Evolutionary conservation across 192 early-diverging fungal species (phyloP).

Genomic region (Coemansia sp.): DNA sequence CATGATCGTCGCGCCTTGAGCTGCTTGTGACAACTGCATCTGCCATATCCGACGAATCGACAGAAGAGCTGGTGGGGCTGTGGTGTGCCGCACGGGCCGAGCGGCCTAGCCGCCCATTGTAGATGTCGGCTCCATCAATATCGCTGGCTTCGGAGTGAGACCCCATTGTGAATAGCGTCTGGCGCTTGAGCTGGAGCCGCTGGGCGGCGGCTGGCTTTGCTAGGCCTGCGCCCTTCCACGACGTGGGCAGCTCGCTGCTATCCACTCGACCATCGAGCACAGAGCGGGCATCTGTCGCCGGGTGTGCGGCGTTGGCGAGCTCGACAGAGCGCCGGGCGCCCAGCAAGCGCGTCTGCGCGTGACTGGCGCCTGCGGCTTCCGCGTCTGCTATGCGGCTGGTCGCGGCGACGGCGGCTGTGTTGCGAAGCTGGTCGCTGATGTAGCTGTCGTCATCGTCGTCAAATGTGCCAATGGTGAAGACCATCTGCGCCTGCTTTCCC

Average conservation of each 20-base stretch:
- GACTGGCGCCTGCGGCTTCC: background rate
- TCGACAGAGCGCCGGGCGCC: background rate
- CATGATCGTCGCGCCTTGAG: background rate
- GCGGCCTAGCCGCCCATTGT: background rate
- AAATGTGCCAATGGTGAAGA: conserved; percentile 54
- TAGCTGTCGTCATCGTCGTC: conserved; percentile 41
- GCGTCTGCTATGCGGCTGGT: background rate
- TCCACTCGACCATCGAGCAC: background rate
- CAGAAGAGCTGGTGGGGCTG: background rate
- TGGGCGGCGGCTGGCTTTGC: background rate
- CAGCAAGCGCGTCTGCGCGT: background rate
- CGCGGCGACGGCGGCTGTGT: background rate
- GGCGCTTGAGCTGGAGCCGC: conserved; percentile 11
- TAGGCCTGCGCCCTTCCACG: conserved; percentile 2
- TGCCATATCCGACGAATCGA: background rate
- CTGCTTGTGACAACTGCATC: background rate
- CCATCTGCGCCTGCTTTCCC: conserved; percentile 44
- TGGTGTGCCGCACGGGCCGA: background rate
- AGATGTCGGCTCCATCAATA: conserved; percentile 20
- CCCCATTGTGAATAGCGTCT: conserved; percentile 53
- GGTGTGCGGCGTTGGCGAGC: background rate
- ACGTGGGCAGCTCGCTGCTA: background rate
- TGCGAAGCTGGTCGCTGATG: conserved; percentile 6
- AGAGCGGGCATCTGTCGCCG: background rate
- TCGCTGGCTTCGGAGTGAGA: conserved; percentile 53